Percentiles rank a stretch among this genome's conserved stretches.
phyloP scores from a whole-genome alignment of 1,284 basidiomycete species.

The Hortiboletus rubellus region DNA sequence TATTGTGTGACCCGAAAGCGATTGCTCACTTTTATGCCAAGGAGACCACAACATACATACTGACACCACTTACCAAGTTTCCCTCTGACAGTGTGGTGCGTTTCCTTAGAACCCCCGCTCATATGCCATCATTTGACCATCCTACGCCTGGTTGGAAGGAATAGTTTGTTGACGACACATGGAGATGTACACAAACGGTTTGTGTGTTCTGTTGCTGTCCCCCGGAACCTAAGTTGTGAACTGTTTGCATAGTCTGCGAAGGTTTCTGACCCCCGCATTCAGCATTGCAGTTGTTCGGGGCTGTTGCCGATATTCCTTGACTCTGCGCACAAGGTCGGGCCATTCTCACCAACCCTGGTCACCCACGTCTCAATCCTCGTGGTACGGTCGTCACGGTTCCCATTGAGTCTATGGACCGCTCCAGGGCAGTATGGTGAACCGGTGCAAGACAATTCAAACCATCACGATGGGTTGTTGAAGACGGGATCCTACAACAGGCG shows the following conservation, averaged over 20 bases:
- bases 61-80: conserved; percentile 39
- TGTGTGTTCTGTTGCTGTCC: neutral
- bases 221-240: neutral
- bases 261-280: conserved; percentile 47
- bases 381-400: conserved; percentile 46
- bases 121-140: neutral
- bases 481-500: conserved; percentile 17
- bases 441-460: conserved; percentile 36
- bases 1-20: conserved; percentile 59
- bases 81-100: conserved; percentile 49
- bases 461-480: conserved; percentile 10
- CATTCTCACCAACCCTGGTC: conserved; percentile 35
- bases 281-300: conserved; percentile 37
- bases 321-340: conserved; percentile 31
- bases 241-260: conserved; percentile 39
- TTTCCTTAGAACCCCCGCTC: neutral
- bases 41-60: conserved; percentile 51
- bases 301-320: conserved; percentile 46
- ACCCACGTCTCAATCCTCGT: conserved; percentile 43
- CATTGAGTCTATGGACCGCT: conserved; percentile 48
- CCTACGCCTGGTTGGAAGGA: conserved; percentile 2
- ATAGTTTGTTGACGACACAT: conserved; percentile 16
- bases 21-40: conserved; percentile 53
- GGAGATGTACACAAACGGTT: conserved; percentile 27
- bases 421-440: conserved; percentile 47